Conservation (phyloP, 176 grass and related monocot genomes). For the Pharus latifolius region DNA sequence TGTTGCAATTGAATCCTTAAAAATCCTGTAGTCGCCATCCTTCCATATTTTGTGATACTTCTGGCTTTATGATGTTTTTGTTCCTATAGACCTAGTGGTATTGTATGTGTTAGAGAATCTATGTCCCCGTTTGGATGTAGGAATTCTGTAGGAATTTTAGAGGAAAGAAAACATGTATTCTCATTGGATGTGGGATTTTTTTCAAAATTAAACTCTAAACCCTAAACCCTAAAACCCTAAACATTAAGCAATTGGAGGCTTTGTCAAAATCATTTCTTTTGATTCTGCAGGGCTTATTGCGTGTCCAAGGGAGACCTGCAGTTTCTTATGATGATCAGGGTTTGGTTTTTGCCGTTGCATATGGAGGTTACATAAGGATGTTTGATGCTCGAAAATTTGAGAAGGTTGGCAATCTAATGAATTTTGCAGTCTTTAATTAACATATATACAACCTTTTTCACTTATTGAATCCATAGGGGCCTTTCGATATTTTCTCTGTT, state of each 20-base stretch:
- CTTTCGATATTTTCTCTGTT: constrained; percentile 71
- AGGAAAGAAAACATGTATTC: no score
- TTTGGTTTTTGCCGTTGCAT: constrained; percentile 79
- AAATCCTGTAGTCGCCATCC: not conserved
- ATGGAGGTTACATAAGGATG: constrained; percentile 59
- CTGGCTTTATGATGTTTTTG: not conserved
- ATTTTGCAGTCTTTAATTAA: not conserved
- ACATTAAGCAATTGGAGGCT: not conserved
- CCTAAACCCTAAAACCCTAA: no score
- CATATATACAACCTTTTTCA: not conserved
- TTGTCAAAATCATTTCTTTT: not conserved
- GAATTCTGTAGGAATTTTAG: no score
- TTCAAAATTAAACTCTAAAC: no score
- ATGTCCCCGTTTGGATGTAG: no score
- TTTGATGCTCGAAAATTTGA: constrained; percentile 87
- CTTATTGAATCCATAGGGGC: constrained; percentile 42
- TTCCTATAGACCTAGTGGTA: no score
- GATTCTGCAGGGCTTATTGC: constrained; percentile 63
- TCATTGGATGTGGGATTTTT: no score
- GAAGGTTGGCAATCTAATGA: constrained; percentile 48
- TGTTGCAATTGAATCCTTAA: not conserved
- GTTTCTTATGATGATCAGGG: constrained; percentile 97
- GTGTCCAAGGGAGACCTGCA: constrained; percentile 85
- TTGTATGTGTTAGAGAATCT: no score
- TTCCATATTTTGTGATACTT: not conserved